Conservation (phyloP, 768 basidiomycete species). For the Peribolospora kevripleyi region DNA sequence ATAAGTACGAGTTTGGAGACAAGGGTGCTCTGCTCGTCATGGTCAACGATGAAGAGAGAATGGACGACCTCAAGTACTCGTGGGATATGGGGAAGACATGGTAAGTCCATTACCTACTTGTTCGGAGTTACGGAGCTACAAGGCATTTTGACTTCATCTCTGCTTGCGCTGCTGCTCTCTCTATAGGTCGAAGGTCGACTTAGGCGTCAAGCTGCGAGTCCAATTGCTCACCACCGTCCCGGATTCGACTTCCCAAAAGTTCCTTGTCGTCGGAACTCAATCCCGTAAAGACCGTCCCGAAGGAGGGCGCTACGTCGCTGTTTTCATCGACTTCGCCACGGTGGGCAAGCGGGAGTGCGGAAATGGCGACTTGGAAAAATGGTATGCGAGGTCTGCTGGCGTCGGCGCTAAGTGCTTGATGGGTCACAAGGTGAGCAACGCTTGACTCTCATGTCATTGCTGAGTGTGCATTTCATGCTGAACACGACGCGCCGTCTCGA, state of each 20-base stretch:
- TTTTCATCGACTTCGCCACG: conserved; percentile 61
- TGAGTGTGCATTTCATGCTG: not conserved
- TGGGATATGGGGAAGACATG: conserved; percentile 60
- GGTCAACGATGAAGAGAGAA: conserved; percentile 60
- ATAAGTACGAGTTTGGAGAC: conserved; percentile 94
- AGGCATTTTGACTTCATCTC: not conserved
- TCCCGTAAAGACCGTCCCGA: conserved; percentile 31
- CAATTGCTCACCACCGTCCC: conserved; percentile 65
- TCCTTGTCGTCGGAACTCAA: conserved; percentile 62
- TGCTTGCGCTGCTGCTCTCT: not conserved
- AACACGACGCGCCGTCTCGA: not conserved
- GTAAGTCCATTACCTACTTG: conserved; percentile 25
- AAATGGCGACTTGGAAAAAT: conserved; percentile 51
- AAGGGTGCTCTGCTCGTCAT: conserved; percentile 52
- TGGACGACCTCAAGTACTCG: conserved; percentile 47
- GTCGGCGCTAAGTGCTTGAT: conserved; percentile 42
- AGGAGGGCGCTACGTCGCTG: conserved; percentile 38
- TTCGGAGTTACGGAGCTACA: not conserved
- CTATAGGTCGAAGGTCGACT: conserved; percentile 42
- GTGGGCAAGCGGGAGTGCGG: conserved; percentile 44
- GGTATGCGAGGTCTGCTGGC: conserved; percentile 47
- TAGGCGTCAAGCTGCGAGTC: conserved; percentile 47
- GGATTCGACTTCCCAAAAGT: conserved; percentile 90
- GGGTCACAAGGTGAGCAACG: conserved; percentile 54
- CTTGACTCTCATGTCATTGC: not conserved